Evolutionary conservation across 805 yeast species (phyloP).

Genomic region (Metschnikowia shivogae): DNA sequence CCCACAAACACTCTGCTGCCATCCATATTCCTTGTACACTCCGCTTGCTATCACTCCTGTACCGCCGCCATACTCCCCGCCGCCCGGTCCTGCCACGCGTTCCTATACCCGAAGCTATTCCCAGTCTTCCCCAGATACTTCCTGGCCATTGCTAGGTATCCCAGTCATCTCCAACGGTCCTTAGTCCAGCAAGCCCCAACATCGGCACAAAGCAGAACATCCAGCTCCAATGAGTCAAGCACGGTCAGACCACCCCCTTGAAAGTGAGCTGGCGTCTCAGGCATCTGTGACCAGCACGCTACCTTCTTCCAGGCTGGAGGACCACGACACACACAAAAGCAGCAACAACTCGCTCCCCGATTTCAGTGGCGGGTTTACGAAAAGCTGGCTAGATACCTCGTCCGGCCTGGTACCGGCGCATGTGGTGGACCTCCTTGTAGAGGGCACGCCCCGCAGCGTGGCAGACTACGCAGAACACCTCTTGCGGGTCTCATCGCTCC

Average conservation of each 20-base stretch:
- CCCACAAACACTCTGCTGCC: background rate
- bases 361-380: constrained; percentile 7
- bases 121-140: too few relatives aligned
- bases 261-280: constrained; percentile 9
- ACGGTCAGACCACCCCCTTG: constrained; percentile 8
- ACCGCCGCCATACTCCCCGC: background rate
- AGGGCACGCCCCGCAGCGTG: constrained; percentile 27
- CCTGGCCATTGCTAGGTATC: too few relatives aligned
- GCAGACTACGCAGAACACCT: constrained; percentile 39
- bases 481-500: constrained; percentile 25
- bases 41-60: too few relatives aligned
- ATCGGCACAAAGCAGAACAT: too few relatives aligned
- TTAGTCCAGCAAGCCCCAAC: too few relatives aligned
- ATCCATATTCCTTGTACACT: background rate
- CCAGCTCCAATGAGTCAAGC: constrained; percentile 7
- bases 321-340: background rate
- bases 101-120: background rate
- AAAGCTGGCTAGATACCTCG: constrained; percentile 5
- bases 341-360: constrained; percentile 1
- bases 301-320: constrained; percentile 4
- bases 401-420: constrained; percentile 18
- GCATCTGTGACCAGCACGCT: constrained; percentile 4
- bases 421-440: constrained; percentile 22
- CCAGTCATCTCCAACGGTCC: too few relatives aligned
- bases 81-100: background rate